Evolutionary conservation across 1,284 basidiomycete genomes (phyloP), one percentile per base, ranked within the genome.

Genomic region (Gomphus bonarii): DNA sequence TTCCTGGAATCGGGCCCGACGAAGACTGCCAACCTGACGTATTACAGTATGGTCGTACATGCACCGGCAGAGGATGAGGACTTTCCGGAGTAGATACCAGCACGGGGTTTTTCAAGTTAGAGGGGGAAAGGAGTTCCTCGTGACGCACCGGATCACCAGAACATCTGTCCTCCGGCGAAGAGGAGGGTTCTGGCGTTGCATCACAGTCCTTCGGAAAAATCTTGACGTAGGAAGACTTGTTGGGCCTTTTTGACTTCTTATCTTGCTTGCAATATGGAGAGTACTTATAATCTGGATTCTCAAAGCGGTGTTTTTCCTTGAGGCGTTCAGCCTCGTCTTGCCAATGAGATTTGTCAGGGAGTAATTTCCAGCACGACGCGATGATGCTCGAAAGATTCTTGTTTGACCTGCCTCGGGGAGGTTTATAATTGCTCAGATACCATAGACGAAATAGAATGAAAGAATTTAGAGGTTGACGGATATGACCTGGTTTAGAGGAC

Each of bases 361-460:
- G 52, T 3, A 30, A 33, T 40, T 36, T 48, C 63, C 63, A 64
- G 5, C 42, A 35, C 11, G 54, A 57, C 4, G 57, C 63, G 14
- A 59, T 55, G 9, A 54, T 38, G 48, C 59, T 60, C 30, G 62
- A 62, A 4, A 61, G 42, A 10, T 44, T 55, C 55, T 58, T 61
- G n/a, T 42, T 43, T 25, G 8, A 9, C 10, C n/a, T 12, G 12
- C n/a, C 36, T 5, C 16, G 28, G 25, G 14, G 18, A 10, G 3
- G 43, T 30, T 16, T 18, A 46, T 46, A 11, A 38, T 38, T 40
- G 14, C 22, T 50, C 18, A 57, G 46, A 62, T 22, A 62, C 44
- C 51, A 55, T 60, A 30, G n/a, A n/a, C 63, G 61, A 56, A 62
- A 64, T 36, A 64, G 59, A 42, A 64, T 60, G 54, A 64, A 64